Evolutionary conservation across 106 monocot genomes (phyloP).

Genomic region (Apostasia ramifera): DNA sequence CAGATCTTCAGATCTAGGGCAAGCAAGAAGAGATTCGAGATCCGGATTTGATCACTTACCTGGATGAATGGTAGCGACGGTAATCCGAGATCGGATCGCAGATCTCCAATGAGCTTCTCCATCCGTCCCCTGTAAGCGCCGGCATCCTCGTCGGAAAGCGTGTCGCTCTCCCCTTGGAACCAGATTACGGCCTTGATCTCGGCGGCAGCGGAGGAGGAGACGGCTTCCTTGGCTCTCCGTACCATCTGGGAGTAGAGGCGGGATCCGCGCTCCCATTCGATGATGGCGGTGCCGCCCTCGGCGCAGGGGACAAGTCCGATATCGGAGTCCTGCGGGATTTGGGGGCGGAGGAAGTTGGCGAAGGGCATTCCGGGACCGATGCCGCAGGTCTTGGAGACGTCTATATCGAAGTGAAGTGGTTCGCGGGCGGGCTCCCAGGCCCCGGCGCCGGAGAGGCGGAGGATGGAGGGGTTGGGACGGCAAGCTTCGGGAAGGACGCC

Average conservation of each 20-base stretch:
- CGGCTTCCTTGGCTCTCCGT: conserved; percentile 32
- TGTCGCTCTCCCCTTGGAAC: conserved; percentile 94
- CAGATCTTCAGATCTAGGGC: not conserved
- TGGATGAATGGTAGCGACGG: conserved; percentile 58
- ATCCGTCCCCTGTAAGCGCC: conserved; percentile 31
- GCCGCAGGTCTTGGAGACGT: conserved; percentile 52
- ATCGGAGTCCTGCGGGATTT: not conserved
- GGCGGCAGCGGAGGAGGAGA: conserved; percentile 1
- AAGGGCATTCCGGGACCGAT: conserved; percentile 78
- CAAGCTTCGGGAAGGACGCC: conserved; percentile 26
- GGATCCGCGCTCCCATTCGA: conserved; percentile 41
- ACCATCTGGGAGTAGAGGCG: conserved; percentile 50
- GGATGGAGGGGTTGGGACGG: conserved; percentile 40
- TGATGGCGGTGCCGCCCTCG: conserved; percentile 57
- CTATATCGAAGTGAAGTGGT: conserved; percentile 72
- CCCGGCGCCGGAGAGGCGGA: conserved; percentile 36
- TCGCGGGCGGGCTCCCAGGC: conserved; percentile 53
- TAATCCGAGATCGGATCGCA: conserved; percentile 42
- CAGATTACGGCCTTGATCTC: conserved; percentile 58
- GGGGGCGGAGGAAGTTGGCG: conserved; percentile 38
- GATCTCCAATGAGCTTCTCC: conserved; percentile 46
- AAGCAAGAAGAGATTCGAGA: not conserved
- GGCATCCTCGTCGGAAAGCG: conserved; percentile 20
- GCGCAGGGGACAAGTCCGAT: conserved; percentile 70
- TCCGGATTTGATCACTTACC: conserved; percentile 8